Percentiles rank a stretch among this genome's conserved stretches.
Evolutionary conservation across 768 basidiomycete species (phyloP).

Genomic region (Kwoniella newhampshirensis): DNA sequence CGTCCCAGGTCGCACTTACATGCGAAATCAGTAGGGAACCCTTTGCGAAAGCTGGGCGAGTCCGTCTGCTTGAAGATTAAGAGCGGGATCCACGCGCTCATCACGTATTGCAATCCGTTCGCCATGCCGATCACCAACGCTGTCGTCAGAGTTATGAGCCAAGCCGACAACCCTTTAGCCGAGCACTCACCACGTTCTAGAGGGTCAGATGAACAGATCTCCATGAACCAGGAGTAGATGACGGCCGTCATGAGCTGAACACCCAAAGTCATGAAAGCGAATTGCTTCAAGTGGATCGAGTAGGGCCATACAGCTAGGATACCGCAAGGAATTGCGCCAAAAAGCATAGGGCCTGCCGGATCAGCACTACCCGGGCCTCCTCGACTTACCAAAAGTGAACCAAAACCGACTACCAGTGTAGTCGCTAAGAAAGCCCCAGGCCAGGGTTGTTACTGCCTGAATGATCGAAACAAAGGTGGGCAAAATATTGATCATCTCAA

Average conservation of each 20-base stretch:
- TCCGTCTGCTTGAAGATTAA: slow-evolving; percentile 19
- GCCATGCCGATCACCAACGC: slow-evolving; percentile 5
- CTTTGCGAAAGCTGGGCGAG: slow-evolving; percentile 11
- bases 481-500: slow-evolving; percentile 36
- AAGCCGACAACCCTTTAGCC: background rate
- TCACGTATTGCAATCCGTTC: slow-evolving; percentile 11
- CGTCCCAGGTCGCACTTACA: slow-evolving; percentile 6
- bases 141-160: background rate
- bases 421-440: slow-evolving; percentile 6
- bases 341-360: background rate
- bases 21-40: slow-evolving; percentile 9
- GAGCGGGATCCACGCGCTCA: slow-evolving; percentile 11
- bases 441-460: slow-evolving; percentile 18
- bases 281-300: background rate
- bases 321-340: slow-evolving; percentile 5
- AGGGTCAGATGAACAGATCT: slow-evolving; percentile 12
- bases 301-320: slow-evolving; percentile 12
- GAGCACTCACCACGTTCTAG: slow-evolving; percentile 7
- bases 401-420: slow-evolving; percentile 14
- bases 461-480: slow-evolving; percentile 45
- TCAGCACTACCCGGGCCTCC: too few species aligned
- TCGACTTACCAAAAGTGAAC: slow-evolving; percentile 17
- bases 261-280: slow-evolving; percentile 8
- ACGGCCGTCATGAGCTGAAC: slow-evolving; percentile 10
- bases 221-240: slow-evolving; percentile 8